phyloP scores from a whole-genome alignment of 1,139 yeast genomes.

The Pichia sp. region DNA sequence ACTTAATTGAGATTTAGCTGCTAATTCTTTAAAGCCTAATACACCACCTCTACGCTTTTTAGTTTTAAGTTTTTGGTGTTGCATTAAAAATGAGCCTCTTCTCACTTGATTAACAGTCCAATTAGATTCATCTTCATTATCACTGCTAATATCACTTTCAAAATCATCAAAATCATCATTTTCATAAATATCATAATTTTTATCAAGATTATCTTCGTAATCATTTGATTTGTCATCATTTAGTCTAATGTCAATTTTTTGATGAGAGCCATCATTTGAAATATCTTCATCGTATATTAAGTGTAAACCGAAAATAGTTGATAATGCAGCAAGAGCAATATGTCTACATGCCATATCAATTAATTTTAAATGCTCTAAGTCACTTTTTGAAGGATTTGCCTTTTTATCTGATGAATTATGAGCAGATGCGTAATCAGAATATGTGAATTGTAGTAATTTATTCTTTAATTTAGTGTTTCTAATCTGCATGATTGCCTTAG shows the following conservation, averaged over 20 bases:
- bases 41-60: constrained; percentile 80
- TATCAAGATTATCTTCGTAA: background rate
- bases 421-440: background rate
- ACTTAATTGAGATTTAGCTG: constrained; percentile 72
- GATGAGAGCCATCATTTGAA: background rate
- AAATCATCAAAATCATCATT: too few species aligned
- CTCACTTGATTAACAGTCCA: background rate
- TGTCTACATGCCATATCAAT: constrained; percentile 81
- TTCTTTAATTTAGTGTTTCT: constrained; percentile 19
- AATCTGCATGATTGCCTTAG: constrained; percentile 17
- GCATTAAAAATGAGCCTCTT: constrained; percentile 12
- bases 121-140: background rate
- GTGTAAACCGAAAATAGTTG: constrained; percentile 37
- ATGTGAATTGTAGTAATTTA: constrained; percentile 11
- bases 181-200: background rate
- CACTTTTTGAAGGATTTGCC: constrained; percentile 41
- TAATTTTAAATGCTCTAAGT: constrained; percentile 61
- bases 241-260: background rate
- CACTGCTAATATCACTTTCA: background rate
- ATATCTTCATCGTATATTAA: background rate
- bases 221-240: background rate
- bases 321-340: constrained; percentile 66
- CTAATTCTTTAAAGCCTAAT: constrained; percentile 81
- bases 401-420: background rate
- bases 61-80: constrained; percentile 33